Conservation (phyloP, 495 filamentous ascomycete genomes). For the Hypoxylon lienhwacheense region DNA sequence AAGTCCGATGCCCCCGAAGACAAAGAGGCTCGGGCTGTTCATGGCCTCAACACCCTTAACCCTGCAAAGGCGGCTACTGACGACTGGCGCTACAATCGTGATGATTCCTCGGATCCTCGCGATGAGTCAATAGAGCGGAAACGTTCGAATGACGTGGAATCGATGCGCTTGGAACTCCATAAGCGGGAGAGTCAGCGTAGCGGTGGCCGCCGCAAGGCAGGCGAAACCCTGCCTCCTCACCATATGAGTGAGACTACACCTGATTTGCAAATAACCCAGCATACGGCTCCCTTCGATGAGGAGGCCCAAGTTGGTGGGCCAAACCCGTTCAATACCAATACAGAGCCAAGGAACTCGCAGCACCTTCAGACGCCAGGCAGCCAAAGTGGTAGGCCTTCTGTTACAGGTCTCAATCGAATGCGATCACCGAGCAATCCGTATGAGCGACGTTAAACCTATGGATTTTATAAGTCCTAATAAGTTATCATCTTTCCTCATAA, state of each 20-base stretch:
- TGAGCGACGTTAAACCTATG: constrained; percentile 18
- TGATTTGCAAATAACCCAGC: constrained; percentile 42
- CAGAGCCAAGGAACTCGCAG: constrained; percentile 9
- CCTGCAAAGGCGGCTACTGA: constrained; percentile 43
- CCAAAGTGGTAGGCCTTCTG: not conserved
- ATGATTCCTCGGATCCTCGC: constrained; percentile 41
- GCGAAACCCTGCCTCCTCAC: constrained; percentile 42
- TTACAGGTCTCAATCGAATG: not conserved
- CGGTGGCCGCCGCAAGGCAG: constrained; percentile 50
- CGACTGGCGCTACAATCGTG: constrained; percentile 45
- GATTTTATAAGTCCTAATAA: constrained; percentile 10
- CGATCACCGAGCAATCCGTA: constrained; percentile 20
- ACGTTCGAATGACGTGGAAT: constrained; percentile 33
- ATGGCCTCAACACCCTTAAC: constrained; percentile 43
- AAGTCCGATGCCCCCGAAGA: constrained; percentile 21
- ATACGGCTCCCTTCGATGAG: constrained; percentile 33
- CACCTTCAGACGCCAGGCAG: constrained; percentile 12
- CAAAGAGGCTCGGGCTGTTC: constrained; percentile 42
- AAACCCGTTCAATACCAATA: constrained; percentile 16
- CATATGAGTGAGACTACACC: constrained; percentile 27
- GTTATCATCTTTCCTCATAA: constrained; percentile 10
- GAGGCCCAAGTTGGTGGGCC: constrained; percentile 34
- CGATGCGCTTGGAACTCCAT: constrained; percentile 31
- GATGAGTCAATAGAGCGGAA: constrained; percentile 37
- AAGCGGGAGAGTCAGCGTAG: constrained; percentile 45